Evolutionary conservation across 1,139 yeast genomes (phyloP), one percentile per base, ranked within the genome.

Genomic region (Lodderomyces metapsilosis): DNA sequence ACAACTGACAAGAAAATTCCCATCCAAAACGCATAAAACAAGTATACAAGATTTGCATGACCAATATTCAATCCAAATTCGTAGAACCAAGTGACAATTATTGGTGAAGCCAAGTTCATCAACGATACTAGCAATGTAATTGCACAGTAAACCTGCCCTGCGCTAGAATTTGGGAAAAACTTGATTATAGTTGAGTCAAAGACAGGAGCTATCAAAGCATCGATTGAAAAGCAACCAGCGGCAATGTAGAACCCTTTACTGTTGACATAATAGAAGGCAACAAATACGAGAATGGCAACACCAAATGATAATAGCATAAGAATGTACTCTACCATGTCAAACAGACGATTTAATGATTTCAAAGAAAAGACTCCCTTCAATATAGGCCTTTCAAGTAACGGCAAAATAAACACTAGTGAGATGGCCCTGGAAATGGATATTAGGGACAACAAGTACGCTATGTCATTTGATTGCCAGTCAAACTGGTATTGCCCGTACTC

Each of bases 401-500:
- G 74, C 4, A 69, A 56, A 2, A 68, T 5, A 5, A 66, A 50
- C 3, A 68, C 53, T 46, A 70, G 57, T 1, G 56, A 54, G 4
- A 64, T 18, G 1, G 72, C 70, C 39, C 63, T 52, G 5, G 75
- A 54, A 1, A 77, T 51, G 37, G 88, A 84, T 1, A 74, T 49
- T 1, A 74, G 44, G 0, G 91, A 78, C 43, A 85, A 59, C 45
- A 78, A 70, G 46, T 75, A 71, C 4, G 91, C 88, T 23, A 83
- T 59, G 32, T 75, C 74, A 4, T 69, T 72, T 11, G 87, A 71
- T 3, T 66, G 64, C 88, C 94, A 84, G 12, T 71, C 52, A 57
- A 80, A 85, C 36, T 54, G 56, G 52, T 70, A 77, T 27, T 83
- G 76, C 1, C 84, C 77, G 52, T 78, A 86, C 28, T 87, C 61